Conservation (phyloP, 1,284 basidiomycete genomes). For the Malassezia vespertilionis region DNA sequence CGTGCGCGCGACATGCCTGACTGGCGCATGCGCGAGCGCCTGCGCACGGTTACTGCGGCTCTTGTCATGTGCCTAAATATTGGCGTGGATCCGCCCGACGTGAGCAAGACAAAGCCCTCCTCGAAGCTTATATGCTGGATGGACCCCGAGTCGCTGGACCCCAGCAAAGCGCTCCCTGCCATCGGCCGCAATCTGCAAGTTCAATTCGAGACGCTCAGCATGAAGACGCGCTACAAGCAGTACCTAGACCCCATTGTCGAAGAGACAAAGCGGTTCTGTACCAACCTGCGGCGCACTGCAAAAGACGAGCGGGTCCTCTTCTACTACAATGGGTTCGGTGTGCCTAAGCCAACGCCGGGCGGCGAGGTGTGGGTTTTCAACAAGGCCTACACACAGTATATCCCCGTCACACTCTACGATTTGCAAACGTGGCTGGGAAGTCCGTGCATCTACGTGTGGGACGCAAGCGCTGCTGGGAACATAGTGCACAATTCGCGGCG, state of each 20-base stretch:
- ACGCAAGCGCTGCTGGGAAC: slow-evolving; percentile 90
- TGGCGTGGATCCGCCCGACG: slow-evolving; percentile 91
- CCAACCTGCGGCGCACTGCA: slow-evolving; percentile 70
- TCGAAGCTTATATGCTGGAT: slow-evolving; percentile 95
- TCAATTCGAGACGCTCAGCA: slow-evolving; percentile 80
- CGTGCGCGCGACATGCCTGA: slow-evolving; percentile 57
- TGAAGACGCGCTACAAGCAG: slow-evolving; percentile 56
- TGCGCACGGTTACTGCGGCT: slow-evolving; percentile 76
- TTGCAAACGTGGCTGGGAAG: slow-evolving; percentile 72
- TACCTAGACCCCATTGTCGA: slow-evolving; percentile 90
- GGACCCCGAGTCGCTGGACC: slow-evolving; percentile 75
- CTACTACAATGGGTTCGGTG: slow-evolving; percentile 97
- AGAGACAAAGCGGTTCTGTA: slow-evolving; percentile 81
- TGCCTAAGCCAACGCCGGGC: slow-evolving; percentile 88
- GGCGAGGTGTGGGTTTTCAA: slow-evolving; percentile 99
- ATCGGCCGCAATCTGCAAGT: slow-evolving; percentile 84
- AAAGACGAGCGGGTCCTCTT: slow-evolving; percentile 90
- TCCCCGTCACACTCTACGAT: slow-evolving; percentile 86
- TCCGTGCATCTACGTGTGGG: slow-evolving; percentile 96
- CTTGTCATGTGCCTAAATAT: slow-evolving; percentile 94
- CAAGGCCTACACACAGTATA: slow-evolving; percentile 93
- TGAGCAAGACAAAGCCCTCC: slow-evolving; percentile 93
- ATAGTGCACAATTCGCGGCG: slow-evolving; percentile 81
- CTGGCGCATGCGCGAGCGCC: slow-evolving; percentile 65
- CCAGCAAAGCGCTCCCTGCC: slow-evolving; percentile 49